Percentiles rank a stretch among this genome's conserved stretches.
Evolutionary conservation across 257 asterid species (phyloP).

Genomic region (Thymus quinquecostatus): DNA sequence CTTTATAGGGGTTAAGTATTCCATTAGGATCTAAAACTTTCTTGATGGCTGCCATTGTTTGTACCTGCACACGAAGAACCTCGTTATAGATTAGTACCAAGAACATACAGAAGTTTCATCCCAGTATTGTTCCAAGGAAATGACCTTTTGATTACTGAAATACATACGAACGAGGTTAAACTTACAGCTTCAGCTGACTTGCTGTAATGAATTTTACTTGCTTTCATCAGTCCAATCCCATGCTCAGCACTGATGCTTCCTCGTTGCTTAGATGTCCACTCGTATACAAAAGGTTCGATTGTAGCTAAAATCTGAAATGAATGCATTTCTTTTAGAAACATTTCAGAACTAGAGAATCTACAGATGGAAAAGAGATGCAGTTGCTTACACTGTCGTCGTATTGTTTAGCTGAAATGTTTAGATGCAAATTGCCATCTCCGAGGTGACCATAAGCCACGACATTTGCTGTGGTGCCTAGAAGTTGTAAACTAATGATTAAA

Average conservation of each 20-base stretch:
- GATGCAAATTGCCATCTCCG: conserved; percentile 97
- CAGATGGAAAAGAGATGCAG: conserved; percentile 26
- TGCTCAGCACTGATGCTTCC: conserved; percentile 99
- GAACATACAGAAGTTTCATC: neutral
- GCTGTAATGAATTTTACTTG: conserved; percentile 89
- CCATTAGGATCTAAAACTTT: conserved; percentile 86
- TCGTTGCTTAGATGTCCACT: conserved; percentile 93
- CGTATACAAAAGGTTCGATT: conserved; percentile 94
- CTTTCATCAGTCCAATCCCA: conserved; percentile 97
- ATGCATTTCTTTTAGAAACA: conserved; percentile 1
- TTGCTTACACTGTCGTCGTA: conserved; percentile 66
- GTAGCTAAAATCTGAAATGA: conserved; percentile 66
- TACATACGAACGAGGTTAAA: conserved; percentile 3
- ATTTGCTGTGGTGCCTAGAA: conserved; percentile 61
- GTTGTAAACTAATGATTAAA: conserved; percentile 8
- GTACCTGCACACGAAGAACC: conserved; percentile 57
- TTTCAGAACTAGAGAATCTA: conserved; percentile 23
- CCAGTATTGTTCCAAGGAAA: neutral
- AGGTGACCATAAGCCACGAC: conserved; percentile 96
- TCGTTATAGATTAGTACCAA: neutral
- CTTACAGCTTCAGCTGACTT: conserved; percentile 87
- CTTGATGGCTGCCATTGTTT: conserved; percentile 79
- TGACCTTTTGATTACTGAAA: neutral
- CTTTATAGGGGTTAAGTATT: conserved; percentile 93
- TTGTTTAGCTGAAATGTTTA: conserved; percentile 75